Conservation (phyloP, 2,329 filamentous ascomycete genomes). For the Aspergillus amoenus region DNA sequence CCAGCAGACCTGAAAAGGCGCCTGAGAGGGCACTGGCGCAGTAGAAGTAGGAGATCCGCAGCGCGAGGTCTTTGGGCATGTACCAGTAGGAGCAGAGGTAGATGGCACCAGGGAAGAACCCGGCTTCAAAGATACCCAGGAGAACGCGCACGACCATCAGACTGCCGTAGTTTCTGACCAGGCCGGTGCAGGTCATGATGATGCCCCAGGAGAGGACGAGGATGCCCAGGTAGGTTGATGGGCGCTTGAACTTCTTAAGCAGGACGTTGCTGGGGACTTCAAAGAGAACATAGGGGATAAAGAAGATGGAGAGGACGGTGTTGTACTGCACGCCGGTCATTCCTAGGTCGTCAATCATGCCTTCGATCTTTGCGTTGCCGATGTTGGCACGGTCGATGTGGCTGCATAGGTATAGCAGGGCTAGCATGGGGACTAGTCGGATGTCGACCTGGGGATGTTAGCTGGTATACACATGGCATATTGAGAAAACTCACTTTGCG, state of each 20-base stretch:
- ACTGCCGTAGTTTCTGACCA: constrained; percentile 46
- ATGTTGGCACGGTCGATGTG: constrained; percentile 30
- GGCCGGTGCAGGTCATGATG: constrained; percentile 51
- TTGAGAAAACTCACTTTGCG: background rate
- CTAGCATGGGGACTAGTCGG: constrained; percentile 19
- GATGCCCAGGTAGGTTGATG: constrained; percentile 28
- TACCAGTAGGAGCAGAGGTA: constrained; percentile 26
- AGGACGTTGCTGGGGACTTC: constrained; percentile 19
- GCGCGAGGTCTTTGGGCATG: constrained; percentile 43
- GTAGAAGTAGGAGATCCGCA: constrained; percentile 24
- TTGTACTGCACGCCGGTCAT: constrained; percentile 26
- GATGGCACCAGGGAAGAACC: constrained; percentile 26
- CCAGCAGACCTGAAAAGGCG: constrained; percentile 41
- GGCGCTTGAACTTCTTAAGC: constrained; percentile 22
- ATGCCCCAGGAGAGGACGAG: constrained; percentile 42
- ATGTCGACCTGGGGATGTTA: constrained; percentile 4
- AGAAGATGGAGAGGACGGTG: constrained; percentile 13
- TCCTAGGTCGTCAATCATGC: constrained; percentile 19
- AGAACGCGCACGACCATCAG: constrained; percentile 49
- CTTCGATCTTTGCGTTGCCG: constrained; percentile 30
- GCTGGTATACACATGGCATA: background rate
- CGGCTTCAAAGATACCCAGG: constrained; percentile 40
- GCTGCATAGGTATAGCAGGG: constrained; percentile 22
- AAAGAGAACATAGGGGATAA: constrained; percentile 11
- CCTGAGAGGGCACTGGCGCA: constrained; percentile 24